phyloP scores from a whole-genome alignment of 1,284 basidiomycete genomes.

The Jaminaea rosea region DNA sequence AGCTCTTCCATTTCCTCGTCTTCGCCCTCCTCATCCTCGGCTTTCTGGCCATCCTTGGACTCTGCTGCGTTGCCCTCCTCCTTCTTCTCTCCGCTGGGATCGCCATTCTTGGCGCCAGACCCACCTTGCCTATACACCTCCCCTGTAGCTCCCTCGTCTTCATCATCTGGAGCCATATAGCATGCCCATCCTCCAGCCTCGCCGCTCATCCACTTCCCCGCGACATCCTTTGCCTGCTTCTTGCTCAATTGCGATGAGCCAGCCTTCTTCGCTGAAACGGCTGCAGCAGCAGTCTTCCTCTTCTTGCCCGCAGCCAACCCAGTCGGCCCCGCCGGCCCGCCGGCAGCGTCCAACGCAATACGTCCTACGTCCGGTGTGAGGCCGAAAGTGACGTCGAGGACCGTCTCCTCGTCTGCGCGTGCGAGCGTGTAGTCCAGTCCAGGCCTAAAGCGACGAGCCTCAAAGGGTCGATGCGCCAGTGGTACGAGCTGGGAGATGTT shows the following conservation, averaged over 20 bases:
- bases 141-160: constrained; percentile 70
- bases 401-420: constrained; percentile 64
- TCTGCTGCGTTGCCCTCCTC: constrained; percentile 42
- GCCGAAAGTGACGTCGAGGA: constrained; percentile 81
- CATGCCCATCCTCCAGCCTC: constrained; percentile 95
- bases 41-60: constrained; percentile 27
- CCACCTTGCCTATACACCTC: constrained; percentile 60
- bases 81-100: constrained; percentile 16
- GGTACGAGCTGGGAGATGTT: constrained; percentile 70
- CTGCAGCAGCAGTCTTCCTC: constrained; percentile 8
- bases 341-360: constrained; percentile 23
- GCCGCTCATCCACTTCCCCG: constrained; percentile 59
- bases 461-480: constrained; percentile 56
- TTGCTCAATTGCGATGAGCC: constrained; percentile 12
- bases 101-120: constrained; percentile 7
- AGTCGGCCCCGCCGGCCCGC: constrained; percentile 24
- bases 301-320: constrained; percentile 44
- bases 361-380: constrained; percentile 62
- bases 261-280: constrained; percentile 2
- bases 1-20: constrained; percentile 43
- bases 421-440: constrained; percentile 94
- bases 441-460: constrained; percentile 79
- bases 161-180: constrained; percentile 87
- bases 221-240: constrained; percentile 30
- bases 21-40: constrained; percentile 47